These are phyloP conservation scores for Steccherinum ochraceum DNA, from an alignment of 768 basidiomycete species.

Conservation along the genomic window DNA sequence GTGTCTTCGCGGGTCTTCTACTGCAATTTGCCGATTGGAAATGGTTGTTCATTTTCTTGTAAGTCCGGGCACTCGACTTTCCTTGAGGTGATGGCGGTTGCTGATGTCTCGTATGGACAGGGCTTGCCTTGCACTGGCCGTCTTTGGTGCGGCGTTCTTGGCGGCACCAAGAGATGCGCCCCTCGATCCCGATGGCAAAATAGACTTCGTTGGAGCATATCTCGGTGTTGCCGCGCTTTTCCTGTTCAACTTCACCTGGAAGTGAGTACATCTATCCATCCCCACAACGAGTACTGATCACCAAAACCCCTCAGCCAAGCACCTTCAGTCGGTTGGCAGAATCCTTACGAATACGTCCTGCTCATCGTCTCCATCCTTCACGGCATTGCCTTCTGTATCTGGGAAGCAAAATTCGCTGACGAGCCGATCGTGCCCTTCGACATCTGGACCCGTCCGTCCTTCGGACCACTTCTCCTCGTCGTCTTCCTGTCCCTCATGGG, in stretches of 20 bases:
- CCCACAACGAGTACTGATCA: neutral
- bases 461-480: neutral
- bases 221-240: conserved; percentile 4
- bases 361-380: conserved; percentile 5
- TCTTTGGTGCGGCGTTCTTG: too few species aligned
- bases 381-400: neutral
- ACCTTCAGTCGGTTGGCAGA: conserved; percentile 3
- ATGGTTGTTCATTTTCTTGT: conserved; percentile 8
- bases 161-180: too few species aligned
- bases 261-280: conserved; percentile 1
- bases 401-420: conserved; percentile 1
- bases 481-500: conserved; percentile 3
- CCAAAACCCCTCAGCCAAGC: conserved; percentile 2
- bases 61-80: neutral
- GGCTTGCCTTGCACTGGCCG: neutral
- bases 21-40: conserved; percentile 4
- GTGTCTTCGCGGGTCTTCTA: neutral
- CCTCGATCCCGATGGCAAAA: too few species aligned
- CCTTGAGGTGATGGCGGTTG: neutral
- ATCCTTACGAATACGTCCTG: conserved; percentile 4
- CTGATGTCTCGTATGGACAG: neutral
- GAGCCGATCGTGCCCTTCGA: conserved; percentile 3
- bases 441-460: conserved; percentile 5
- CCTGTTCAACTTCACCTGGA: conserved; percentile 9
- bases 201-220: conserved; percentile 1